phyloP scores from a whole-genome alignment of 495 filamentous ascomycete genomes.

The Neurospora sp. region DNA sequence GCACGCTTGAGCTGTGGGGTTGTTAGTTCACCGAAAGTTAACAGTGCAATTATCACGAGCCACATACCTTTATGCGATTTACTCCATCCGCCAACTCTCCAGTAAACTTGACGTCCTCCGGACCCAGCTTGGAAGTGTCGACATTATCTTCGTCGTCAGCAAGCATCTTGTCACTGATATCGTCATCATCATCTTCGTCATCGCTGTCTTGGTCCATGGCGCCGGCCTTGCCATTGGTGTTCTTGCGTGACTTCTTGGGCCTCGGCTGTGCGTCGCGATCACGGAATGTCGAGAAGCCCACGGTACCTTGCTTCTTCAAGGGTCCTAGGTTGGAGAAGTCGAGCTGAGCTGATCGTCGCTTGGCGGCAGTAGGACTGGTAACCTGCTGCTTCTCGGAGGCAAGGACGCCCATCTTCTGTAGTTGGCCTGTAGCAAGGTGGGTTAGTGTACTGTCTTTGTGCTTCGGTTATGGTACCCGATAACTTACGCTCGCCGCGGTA shows the following conservation, averaged over 20 bases:
- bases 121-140: conserved; percentile 48
- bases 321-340: conserved; percentile 81
- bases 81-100: conserved; percentile 87
- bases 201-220: conserved; percentile 47
- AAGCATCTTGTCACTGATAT: conserved; percentile 53
- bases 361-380: conserved; percentile 43
- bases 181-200: conserved; percentile 68
- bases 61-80: conserved; percentile 78
- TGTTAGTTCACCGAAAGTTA: conserved; percentile 1
- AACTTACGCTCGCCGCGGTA: conserved; percentile 89
- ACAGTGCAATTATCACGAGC: background rate
- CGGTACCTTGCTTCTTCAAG: conserved; percentile 68
- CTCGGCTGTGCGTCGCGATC: conserved; percentile 47
- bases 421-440: conserved; percentile 53
- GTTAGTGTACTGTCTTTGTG: background rate
- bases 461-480: background rate
- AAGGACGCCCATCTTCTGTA: conserved; percentile 87
- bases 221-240: conserved; percentile 36
- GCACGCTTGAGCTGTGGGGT: conserved; percentile 75
- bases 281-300: conserved; percentile 85
- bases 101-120: conserved; percentile 71
- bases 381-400: conserved; percentile 48
- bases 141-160: conserved; percentile 55
- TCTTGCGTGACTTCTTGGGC: conserved; percentile 47
- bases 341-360: conserved; percentile 65